These are phyloP conservation scores for Berberis thunbergii DNA, from an alignment of 164 flowering plant species.

Conservation along the genomic window DNA sequence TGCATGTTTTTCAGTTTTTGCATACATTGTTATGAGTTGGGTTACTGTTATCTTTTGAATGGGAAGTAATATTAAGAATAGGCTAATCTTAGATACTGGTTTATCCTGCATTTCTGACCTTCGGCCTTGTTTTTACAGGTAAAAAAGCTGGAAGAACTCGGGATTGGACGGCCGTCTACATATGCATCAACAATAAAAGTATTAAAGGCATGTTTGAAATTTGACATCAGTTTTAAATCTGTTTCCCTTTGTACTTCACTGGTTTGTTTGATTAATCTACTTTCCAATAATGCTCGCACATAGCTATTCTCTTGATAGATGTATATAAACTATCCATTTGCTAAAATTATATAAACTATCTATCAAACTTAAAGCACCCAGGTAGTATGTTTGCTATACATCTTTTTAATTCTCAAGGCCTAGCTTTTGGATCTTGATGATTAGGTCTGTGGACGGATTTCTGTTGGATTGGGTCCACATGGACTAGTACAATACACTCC, in stretches of 20 bases:
- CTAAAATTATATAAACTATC: too few species aligned
- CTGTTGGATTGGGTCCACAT: too few species aligned
- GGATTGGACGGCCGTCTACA: constrained; percentile 97
- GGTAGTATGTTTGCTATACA: too few species aligned
- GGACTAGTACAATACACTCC: too few species aligned
- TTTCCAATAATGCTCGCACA: too few species aligned
- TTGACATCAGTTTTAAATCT: not conserved
- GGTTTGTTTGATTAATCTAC: too few species aligned
- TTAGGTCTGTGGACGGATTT: too few species aligned
- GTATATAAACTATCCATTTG: too few species aligned
- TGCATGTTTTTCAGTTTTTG: not conserved
- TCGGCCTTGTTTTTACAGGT: constrained; percentile 24
- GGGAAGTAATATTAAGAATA: not conserved
- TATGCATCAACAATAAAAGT: constrained; percentile 81
- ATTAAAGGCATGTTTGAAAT: constrained; percentile 40
- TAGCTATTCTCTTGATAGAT: not conserved
- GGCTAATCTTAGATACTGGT: not conserved
- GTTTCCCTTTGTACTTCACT: not conserved
- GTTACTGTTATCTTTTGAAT: not conserved
- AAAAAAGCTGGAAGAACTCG: constrained; percentile 94
- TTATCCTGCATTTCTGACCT: not conserved
- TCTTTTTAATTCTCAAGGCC: too few species aligned
- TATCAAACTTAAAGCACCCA: too few species aligned
- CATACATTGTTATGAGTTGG: not conserved
- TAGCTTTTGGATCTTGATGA: too few species aligned